These are phyloP conservation scores for Lasiodiplodia hormozganensis DNA, from an alignment of 2,329 filamentous ascomycete species.

Conservation along the genomic window DNA sequence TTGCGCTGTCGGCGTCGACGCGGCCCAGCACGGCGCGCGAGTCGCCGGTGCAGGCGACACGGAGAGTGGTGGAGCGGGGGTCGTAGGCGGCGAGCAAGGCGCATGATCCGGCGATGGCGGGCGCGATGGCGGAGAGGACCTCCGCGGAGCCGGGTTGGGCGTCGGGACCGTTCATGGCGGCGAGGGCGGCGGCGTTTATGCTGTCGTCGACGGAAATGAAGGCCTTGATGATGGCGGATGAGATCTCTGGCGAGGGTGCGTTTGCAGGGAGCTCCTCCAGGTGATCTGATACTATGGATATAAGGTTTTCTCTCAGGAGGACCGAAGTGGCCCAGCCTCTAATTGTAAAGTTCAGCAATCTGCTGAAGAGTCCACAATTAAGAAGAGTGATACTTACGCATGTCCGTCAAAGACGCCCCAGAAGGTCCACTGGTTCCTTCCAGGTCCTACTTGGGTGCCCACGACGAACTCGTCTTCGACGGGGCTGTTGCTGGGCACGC, in stretches of 20 bases:
- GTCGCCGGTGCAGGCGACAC: slow-evolving; percentile 72
- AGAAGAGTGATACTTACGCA: slow-evolving; percentile 44
- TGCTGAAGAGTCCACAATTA: neutral
- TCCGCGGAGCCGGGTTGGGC: slow-evolving; percentile 35
- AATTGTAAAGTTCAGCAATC: neutral
- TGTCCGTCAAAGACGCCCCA: slow-evolving; percentile 60
- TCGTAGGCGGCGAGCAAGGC: slow-evolving; percentile 70
- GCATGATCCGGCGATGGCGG: slow-evolving; percentile 64
- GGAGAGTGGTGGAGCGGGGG: slow-evolving; percentile 58
- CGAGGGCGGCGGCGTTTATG: slow-evolving; percentile 54
- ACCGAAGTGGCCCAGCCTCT: slow-evolving; percentile 54
- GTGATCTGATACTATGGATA: slow-evolving; percentile 51
- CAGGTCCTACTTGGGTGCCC: slow-evolving; percentile 40
- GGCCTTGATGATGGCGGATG: slow-evolving; percentile 62
- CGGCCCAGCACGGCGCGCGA: slow-evolving; percentile 70
- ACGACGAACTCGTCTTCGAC: slow-evolving; percentile 42
- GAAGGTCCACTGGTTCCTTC: slow-evolving; percentile 43
- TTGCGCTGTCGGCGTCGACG: slow-evolving; percentile 46
- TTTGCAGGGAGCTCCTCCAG: slow-evolving; percentile 41
- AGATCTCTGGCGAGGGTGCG: slow-evolving; percentile 56
- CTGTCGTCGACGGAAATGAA: slow-evolving; percentile 66
- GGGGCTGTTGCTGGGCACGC: slow-evolving; percentile 28
- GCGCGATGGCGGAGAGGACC: slow-evolving; percentile 41
- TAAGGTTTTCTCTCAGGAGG: slow-evolving; percentile 50
- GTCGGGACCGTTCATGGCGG: slow-evolving; percentile 47